These are phyloP conservation scores for Catharanthus roseus DNA, from an alignment of 257 asterid genomes.

Conservation along the genomic window DNA sequence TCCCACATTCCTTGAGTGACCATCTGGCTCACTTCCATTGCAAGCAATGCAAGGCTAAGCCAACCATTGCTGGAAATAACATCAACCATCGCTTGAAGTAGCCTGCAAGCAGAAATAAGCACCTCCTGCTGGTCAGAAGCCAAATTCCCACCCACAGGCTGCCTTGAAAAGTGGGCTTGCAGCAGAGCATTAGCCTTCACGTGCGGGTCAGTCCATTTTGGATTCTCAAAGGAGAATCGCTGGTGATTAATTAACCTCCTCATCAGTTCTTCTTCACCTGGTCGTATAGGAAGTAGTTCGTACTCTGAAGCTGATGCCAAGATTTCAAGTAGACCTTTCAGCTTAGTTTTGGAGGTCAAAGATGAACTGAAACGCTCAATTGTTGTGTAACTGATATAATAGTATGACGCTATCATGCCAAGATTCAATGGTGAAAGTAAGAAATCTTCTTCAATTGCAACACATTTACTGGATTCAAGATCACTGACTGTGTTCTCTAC, in stretches of 20 bases:
- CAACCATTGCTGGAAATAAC: constrained; percentile 42
- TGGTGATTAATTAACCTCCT: constrained; percentile 38
- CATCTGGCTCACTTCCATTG: constrained; percentile 44
- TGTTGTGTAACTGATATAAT: constrained; percentile 40
- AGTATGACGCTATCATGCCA: constrained; percentile 43
- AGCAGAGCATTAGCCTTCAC: constrained; percentile 39
- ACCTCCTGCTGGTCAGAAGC: constrained; percentile 37
- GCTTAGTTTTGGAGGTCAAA: constrained; percentile 32
- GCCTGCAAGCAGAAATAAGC: constrained; percentile 28
- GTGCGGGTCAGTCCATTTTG: constrained; percentile 31
- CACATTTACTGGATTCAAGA: constrained; percentile 38
- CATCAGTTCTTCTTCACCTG: constrained; percentile 40
- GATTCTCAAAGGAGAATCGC: constrained; percentile 34
- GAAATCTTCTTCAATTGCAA: constrained; percentile 29
- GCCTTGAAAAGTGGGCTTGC: constrained; percentile 42
- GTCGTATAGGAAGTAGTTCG: constrained; percentile 33
- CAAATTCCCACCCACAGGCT: constrained; percentile 29
- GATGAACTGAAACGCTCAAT: constrained; percentile 43
- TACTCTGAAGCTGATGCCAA: constrained; percentile 41
- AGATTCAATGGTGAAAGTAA: constrained; percentile 35
- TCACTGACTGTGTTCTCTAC: constrained; percentile 36
- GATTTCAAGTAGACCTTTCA: constrained; percentile 39
- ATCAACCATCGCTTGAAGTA: constrained; percentile 43
- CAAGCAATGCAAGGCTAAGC: constrained; percentile 33
- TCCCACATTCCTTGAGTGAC: constrained; percentile 47